Evolutionary conservation across 2,329 filamentous ascomycete species (phyloP).

Genomic region (Phialocephala subalpina): DNA sequence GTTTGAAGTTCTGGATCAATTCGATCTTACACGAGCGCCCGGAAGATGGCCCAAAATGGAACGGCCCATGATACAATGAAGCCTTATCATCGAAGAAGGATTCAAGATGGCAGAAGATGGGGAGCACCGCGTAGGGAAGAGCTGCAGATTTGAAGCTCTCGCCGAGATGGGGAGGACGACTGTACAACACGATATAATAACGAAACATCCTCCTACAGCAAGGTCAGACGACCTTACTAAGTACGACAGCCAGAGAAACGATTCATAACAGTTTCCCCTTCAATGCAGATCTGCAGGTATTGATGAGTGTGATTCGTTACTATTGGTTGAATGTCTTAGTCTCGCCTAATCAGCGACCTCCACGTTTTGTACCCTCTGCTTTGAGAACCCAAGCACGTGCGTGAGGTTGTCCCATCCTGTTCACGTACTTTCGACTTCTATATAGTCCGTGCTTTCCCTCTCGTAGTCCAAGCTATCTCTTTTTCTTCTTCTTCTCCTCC

Average conservation of each 20-base stretch:
- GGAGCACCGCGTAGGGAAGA: slow-evolving; percentile 20
- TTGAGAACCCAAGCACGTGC: slow-evolving; percentile 12
- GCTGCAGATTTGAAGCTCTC: slow-evolving; percentile 21
- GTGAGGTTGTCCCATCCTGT: not conserved
- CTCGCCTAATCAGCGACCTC: slow-evolving; percentile 21
- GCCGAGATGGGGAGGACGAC: not conserved
- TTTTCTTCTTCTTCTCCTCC: no score
- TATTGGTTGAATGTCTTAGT: slow-evolving; percentile 9
- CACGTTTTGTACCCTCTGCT: slow-evolving; percentile 17
- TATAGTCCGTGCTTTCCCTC: not conserved
- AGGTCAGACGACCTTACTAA: slow-evolving; percentile 5
- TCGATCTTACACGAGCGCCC: slow-evolving; percentile 36
- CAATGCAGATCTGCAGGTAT: not conserved
- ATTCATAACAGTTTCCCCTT: slow-evolving; percentile 5
- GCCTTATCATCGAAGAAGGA: no score
- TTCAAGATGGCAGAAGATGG: no score
- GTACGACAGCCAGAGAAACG: not conserved
- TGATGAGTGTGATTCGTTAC: slow-evolving; percentile 4
- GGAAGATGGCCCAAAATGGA: not conserved
- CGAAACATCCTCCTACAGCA: not conserved
- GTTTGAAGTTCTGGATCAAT: slow-evolving; percentile 93
- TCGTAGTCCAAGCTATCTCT: no score
- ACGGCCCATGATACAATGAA: no score
- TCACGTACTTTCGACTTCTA: not conserved
- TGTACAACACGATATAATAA: slow-evolving; percentile 13